Percentiles rank a stretch among this genome's conserved stretches.
Conservation (phyloP, 805 yeast species). For the Zygosaccharomyces siamensis region DNA sequence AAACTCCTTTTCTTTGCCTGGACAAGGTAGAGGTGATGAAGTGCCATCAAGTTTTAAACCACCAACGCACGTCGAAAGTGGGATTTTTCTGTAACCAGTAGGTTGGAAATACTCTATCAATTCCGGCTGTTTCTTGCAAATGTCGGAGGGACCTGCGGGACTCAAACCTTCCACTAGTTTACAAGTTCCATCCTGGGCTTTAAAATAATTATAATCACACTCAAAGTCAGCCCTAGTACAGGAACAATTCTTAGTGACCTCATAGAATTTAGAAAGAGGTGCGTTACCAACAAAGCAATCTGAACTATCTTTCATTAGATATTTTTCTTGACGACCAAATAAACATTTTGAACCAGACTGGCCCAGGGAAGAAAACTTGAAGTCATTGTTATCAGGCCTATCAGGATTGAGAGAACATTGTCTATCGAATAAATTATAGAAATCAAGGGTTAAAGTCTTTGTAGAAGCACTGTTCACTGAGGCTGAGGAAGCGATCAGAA, state of each 20-base stretch:
- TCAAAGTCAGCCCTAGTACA: conserved; percentile 88
- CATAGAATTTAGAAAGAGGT: conserved; percentile 54
- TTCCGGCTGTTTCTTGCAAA: conserved; percentile 50
- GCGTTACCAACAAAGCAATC: conserved; percentile 63
- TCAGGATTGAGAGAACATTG: conserved; percentile 51
- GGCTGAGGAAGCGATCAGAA: conserved; percentile 53
- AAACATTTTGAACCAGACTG: conserved; percentile 54
- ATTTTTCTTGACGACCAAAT: conserved; percentile 65
- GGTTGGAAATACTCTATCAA: conserved; percentile 74
- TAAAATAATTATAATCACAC: conserved; percentile 82
- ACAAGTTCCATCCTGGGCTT: conserved; percentile 78
- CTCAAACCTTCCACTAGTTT: conserved; percentile 68
- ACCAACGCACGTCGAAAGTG: conserved; percentile 79
- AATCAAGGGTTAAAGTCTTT: conserved; percentile 51
- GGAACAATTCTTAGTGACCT: conserved; percentile 59
- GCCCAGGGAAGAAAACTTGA: conserved; percentile 57
- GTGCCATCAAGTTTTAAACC: conserved; percentile 65
- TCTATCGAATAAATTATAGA: conserved; percentile 45
- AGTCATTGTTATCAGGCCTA: conserved; percentile 48
- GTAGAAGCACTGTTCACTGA: conserved; percentile 44
- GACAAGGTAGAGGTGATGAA: conserved; percentile 68
- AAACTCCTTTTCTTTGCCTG: conserved; percentile 74
- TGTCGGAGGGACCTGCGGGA: conserved; percentile 58
- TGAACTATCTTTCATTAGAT: conserved; percentile 53
- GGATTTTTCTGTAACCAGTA: conserved; percentile 87